Evolutionary conservation across 192 early-diverging fungal species (phyloP), one percentile per base, ranked within the genome.

Genomic region (Entomortierella beljakovae): DNA sequence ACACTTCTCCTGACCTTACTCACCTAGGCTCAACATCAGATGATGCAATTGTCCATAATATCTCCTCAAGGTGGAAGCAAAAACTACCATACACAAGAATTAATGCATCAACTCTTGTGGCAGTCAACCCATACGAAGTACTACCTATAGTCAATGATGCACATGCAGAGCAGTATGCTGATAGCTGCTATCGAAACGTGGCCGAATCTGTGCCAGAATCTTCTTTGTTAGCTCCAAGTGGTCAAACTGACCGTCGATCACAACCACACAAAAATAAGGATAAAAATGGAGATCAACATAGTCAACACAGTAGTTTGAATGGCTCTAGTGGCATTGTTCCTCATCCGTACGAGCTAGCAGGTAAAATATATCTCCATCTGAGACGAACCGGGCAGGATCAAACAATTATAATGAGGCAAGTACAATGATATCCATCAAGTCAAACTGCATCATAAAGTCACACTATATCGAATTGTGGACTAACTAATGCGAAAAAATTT

Each of bases 341-440:
- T 32, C 90, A 93, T 52, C 82, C 90, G 20, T 93, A 84, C 63
- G 90, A 90, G 50, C 80, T 93, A 9, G 93, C 90, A 3, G 85
- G 88, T n/a, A 86, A 82, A 33, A 86, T 92, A 0, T 94, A 94
- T 64, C 81, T 89, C 57, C 89, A 92, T 40, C 72, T 94, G 73
- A 66, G 92, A 64, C 74, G 91, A 62, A 80, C 88, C 18, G 87
- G 87, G 2, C 87, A 93, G 71, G 90, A 92, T 68, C 91, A 93
- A 61, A 70, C 81, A 20, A 80, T 94, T 35, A 70, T 93, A 9
- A 76, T 93, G 38, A 91, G 85, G 88, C 84, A 83, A 64, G 51
- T 43, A 28, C 22, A 2, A 25, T 29, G 53, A 22, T 23, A 52
- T 7, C 13, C 11, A 6, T 6, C 22, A 23, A 6, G 8, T 52